Evolutionary conservation across 2,329 filamentous ascomycete genomes (phyloP).

Genomic region (Bipolaris sorokiniana): DNA sequence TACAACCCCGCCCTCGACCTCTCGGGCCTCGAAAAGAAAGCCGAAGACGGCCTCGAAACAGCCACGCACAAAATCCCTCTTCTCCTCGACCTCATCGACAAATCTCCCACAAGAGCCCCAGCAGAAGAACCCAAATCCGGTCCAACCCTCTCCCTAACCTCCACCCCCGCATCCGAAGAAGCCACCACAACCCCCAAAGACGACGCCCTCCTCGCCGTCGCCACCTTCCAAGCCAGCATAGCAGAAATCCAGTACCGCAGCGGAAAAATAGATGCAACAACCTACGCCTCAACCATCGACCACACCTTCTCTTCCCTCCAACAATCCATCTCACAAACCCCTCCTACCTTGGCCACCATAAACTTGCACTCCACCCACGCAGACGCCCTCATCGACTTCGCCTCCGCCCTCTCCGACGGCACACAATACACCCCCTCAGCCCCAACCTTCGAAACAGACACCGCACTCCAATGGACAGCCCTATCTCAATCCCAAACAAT

Average conservation of each 20-base stretch:
- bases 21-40: conserved; percentile 61
- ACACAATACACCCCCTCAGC: conserved; percentile 21
- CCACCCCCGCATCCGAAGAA: conserved; percentile 25
- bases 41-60: conserved; percentile 61
- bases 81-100: conserved; percentile 54
- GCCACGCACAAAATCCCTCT: conserved; percentile 60
- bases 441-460: conserved; percentile 21
- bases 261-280: conserved; percentile 54
- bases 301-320: conserved; percentile 42
- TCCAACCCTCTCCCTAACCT: conserved; percentile 43
- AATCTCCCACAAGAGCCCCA: conserved; percentile 21
- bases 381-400: conserved; percentile 62
- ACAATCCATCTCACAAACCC: conserved; percentile 55
- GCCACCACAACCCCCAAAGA: conserved; percentile 51
- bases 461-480: conserved; percentile 42
- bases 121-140: conserved; percentile 38
- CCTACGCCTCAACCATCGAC: conserved; percentile 56
- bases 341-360: conserved; percentile 57
- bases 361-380: conserved; percentile 62
- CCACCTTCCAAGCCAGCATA: conserved; percentile 63
- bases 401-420: conserved; percentile 52
- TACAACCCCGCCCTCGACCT: conserved; percentile 54
- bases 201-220: conserved; percentile 61
- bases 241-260: conserved; percentile 64
- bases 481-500: conserved; percentile 40